A percentile compares a stretch with the other conserved stretches of the same genome.
Conservation (phyloP, 2,329 filamentous ascomycete genomes). For the Magnaporthales sp. region DNA sequence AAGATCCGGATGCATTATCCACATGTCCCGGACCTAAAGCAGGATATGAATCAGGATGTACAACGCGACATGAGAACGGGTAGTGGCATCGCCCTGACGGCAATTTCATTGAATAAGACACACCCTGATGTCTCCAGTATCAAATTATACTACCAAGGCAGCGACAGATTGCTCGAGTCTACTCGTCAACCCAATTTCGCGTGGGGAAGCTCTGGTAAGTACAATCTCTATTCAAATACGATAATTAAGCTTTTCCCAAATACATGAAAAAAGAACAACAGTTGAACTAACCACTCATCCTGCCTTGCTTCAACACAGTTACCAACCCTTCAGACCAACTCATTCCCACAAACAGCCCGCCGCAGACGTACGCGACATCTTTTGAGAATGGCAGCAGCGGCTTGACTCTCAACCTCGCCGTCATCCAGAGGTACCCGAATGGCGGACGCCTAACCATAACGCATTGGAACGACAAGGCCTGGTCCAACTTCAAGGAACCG, state of each 20-base stretch:
- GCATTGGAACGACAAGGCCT: neutral
- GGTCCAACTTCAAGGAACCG: neutral
- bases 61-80: neutral
- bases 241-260: neutral
- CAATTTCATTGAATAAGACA: too few species aligned
- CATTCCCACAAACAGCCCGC: neutral
- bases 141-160: neutral
- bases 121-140: neutral
- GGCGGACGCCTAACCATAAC: neutral
- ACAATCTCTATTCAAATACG: neutral
- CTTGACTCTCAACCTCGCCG: neutral
- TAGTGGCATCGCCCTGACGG: neutral
- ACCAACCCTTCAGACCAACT: too few species aligned
- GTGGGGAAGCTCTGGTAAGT: neutral
- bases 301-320: neutral
- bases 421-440: neutral
- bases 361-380: neutral
- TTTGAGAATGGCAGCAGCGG: neutral
- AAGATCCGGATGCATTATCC: neutral
- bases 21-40: neutral
- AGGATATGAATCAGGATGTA: too few species aligned
- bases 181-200: neutral
- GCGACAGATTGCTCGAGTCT: neutral
- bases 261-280: neutral
- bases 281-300: neutral